phyloP scores from a whole-genome alignment of 2,329 filamentous ascomycete species.

The Dactylonectria macrodidyma region DNA sequence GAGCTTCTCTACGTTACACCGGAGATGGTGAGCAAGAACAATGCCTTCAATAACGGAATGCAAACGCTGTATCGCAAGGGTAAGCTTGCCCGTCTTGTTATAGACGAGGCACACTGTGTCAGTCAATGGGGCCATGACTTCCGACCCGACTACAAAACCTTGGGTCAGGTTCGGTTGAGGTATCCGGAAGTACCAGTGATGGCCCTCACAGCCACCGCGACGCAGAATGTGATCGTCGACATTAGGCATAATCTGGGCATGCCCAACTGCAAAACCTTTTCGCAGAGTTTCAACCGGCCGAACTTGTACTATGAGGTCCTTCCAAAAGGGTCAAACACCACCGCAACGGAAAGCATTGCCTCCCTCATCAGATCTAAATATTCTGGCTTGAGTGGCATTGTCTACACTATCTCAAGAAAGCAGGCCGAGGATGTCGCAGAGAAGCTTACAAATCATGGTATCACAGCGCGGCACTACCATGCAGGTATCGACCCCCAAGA shows the following conservation, averaged over 20 bases:
- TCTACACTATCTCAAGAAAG: constrained; percentile 91
- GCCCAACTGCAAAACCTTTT: constrained; percentile 81
- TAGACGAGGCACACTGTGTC: constrained; percentile 99
- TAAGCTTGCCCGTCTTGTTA: constrained; percentile 90
- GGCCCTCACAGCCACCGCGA: constrained; percentile 95
- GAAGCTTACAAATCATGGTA: constrained; percentile 74
- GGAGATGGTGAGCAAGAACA: constrained; percentile 93
- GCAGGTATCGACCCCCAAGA: constrained; percentile 79
- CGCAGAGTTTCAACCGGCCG: constrained; percentile 96
- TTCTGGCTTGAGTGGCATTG: constrained; percentile 83
- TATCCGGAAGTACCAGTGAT: constrained; percentile 90
- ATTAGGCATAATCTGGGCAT: constrained; percentile 94
- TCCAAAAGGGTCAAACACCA: constrained; percentile 74
- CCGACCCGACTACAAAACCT: constrained; percentile 91
- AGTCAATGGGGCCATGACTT: constrained; percentile 99
- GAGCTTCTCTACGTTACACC: constrained; percentile 96
- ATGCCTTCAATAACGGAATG: constrained; percentile 76
- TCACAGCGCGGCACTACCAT: constrained; percentile 89
- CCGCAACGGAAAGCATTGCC: constrained; percentile 64
- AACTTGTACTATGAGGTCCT: constrained; percentile 93
- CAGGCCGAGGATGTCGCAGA: constrained; percentile 85
- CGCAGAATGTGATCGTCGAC: constrained; percentile 91
- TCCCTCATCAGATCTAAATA: constrained; percentile 81
- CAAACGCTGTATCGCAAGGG: constrained; percentile 76
- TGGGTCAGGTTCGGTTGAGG: constrained; percentile 80